Conservation (phyloP, 148 eudicot species). For the Pouteria glomerata region DNA sequence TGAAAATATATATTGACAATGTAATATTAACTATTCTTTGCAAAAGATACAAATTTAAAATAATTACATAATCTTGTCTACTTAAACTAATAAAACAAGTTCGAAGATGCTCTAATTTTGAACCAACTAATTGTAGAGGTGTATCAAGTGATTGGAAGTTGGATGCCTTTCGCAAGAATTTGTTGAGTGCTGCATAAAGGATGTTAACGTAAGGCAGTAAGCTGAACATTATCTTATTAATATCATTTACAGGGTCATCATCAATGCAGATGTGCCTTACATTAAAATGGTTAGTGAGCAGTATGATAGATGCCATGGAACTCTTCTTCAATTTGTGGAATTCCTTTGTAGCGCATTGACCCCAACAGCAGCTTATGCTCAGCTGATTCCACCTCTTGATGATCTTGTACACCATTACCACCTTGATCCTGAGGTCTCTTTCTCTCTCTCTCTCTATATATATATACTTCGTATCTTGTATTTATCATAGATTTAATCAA, state of each 20-base stretch:
- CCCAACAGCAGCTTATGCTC: constrained; percentile 68
- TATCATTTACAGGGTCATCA: constrained; percentile 66
- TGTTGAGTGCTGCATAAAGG: not conserved
- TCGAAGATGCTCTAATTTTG: no score
- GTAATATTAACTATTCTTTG: no score
- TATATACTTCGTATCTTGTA: not conserved
- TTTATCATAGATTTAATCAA: not conserved
- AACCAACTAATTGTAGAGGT: not conserved
- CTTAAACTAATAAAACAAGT: no score
- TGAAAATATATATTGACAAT: no score
- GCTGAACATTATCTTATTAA: not conserved
- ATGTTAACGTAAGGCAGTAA: not conserved
- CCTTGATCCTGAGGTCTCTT: constrained; percentile 94
- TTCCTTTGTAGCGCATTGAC: constrained; percentile 74
- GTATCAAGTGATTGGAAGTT: not conserved
- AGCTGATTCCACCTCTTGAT: constrained; percentile 71
- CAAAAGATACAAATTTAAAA: no score
- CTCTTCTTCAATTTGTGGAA: constrained; percentile 97
- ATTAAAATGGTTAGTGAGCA: constrained; percentile 97
- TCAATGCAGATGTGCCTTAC: constrained; percentile 75
- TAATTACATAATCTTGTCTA: no score
- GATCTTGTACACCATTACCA: constrained; percentile 81
- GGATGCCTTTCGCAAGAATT: not conserved
- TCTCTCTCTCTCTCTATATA: constrained; percentile 12
- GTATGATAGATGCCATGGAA: constrained; percentile 96